Evolutionary conservation across 2,329 filamentous ascomycete species (phyloP).

Genomic region (Colletotrichum lupini): DNA sequence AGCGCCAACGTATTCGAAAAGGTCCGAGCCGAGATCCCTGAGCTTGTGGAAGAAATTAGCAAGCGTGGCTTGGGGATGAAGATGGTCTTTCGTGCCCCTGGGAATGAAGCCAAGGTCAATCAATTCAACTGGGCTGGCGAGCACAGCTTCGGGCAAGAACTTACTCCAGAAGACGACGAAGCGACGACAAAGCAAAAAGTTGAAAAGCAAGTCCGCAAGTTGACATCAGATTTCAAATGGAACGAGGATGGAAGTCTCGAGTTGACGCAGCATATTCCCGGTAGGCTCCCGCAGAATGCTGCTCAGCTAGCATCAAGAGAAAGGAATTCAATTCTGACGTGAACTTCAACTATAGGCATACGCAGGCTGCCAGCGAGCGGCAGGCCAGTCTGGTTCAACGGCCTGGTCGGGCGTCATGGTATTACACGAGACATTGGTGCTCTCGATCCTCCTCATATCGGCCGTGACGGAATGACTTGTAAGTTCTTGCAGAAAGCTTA

Average conservation of each 20-base stretch:
- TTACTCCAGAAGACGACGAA: conserved; percentile 39
- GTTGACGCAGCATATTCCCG: conserved; percentile 36
- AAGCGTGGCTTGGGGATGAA: conserved; percentile 38
- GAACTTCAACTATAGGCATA: not conserved
- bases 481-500: not conserved
- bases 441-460: conserved; percentile 34
- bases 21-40: conserved; percentile 33
- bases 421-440: conserved; percentile 37
- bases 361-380: conserved; percentile 28
- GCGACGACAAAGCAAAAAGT: conserved; percentile 22
- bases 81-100: conserved; percentile 37
- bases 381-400: conserved; percentile 35
- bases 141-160: conserved; percentile 42
- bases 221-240: conserved; percentile 35
- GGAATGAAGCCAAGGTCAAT: conserved; percentile 35
- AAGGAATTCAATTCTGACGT: not conserved
- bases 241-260: conserved; percentile 31
- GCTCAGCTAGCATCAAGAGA: too few species aligned
- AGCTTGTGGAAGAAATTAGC: conserved; percentile 33
- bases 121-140: conserved; percentile 35
- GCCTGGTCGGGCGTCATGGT: conserved; percentile 33
- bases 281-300: not conserved
- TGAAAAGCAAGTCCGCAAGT: conserved; percentile 32
- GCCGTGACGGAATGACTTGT: conserved; percentile 37
- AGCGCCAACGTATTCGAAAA: conserved; percentile 32